These are phyloP conservation scores for Leccinellum rugosiceps DNA, from an alignment of 768 basidiomycete species.

Conservation along the genomic window DNA sequence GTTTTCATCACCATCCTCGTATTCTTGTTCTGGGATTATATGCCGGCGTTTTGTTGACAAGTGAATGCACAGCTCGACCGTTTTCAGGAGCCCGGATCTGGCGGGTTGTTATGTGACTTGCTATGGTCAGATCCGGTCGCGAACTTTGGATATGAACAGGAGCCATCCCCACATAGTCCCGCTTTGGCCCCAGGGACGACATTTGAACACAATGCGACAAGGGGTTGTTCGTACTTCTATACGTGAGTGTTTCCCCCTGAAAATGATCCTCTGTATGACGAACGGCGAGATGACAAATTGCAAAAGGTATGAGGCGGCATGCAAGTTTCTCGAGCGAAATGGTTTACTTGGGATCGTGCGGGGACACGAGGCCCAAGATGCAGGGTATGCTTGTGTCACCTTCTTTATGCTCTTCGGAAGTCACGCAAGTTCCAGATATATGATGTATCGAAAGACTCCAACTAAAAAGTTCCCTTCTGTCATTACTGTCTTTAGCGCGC, in stretches of 20 bases:
- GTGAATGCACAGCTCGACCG: conserved; percentile 68
- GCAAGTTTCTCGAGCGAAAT: conserved; percentile 91
- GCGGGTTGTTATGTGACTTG: conserved; percentile 89
- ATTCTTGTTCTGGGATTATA: conserved; percentile 1
- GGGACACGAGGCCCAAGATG: conserved; percentile 97
- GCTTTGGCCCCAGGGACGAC: conserved; percentile 54
- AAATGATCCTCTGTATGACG: neutral
- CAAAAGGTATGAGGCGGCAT: conserved; percentile 82
- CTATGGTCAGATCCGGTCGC: conserved; percentile 94
- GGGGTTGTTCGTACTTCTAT: conserved; percentile 91
- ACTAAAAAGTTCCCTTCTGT: conserved; percentile 95
- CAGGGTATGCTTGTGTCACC: conserved; percentile 56
- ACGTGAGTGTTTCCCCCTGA: conserved; percentile 70
- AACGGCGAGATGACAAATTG: neutral
- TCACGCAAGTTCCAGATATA: conserved; percentile 49
- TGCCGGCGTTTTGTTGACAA: conserved; percentile 5
- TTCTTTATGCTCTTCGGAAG: neutral
- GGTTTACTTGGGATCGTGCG: conserved; percentile 88
- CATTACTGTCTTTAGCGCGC: conserved; percentile 97
- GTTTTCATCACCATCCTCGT: conserved; percentile 18
- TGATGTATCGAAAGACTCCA: conserved; percentile 94
- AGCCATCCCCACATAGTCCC: conserved; percentile 47
- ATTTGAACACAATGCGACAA: conserved; percentile 76
- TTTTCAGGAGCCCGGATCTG: conserved; percentile 90
- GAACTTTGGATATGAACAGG: conserved; percentile 82